Percentiles rank a stretch among this genome's conserved stretches.
phyloP scores from a whole-genome alignment of 148 eudicot species.

The Cornus florida region DNA sequence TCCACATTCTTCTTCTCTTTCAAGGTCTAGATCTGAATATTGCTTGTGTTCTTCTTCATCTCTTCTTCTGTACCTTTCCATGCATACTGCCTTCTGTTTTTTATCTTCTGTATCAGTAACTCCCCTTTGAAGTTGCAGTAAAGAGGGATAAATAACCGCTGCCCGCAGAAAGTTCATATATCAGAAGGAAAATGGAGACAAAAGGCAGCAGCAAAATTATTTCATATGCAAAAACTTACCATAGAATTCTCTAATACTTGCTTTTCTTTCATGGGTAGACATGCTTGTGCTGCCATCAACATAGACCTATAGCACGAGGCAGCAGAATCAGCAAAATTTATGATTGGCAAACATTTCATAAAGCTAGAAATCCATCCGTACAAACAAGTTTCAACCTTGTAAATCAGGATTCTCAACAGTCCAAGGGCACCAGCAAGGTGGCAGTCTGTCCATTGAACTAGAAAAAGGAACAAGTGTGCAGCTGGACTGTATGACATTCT shows the following conservation, averaged over 20 bases:
- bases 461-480: slow-evolving; percentile 93
- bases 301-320: slow-evolving; percentile 61
- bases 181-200: slow-evolving; percentile 8
- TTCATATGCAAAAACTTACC: slow-evolving; percentile 38
- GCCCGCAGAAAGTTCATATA: slow-evolving; percentile 21
- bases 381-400: slow-evolving; percentile 50
- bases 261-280: slow-evolving; percentile 95
- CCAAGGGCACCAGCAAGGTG: slow-evolving; percentile 95
- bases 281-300: slow-evolving; percentile 98
- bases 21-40: slow-evolving; percentile 63
- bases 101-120: slow-evolving; percentile 81
- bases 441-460: slow-evolving; percentile 97
- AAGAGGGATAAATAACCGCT: slow-evolving; percentile 93
- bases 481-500: slow-evolving; percentile 98
- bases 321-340: background rate
- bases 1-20: slow-evolving; percentile 96
- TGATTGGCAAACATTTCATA: background rate
- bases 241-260: slow-evolving; percentile 90
- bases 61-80: slow-evolving; percentile 81
- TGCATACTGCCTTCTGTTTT: slow-evolving; percentile 76
- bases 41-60: slow-evolving; percentile 64
- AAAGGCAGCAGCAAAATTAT: background rate
- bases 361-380: background rate
- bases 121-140: slow-evolving; percentile 89
- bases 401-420: slow-evolving; percentile 76